phyloP scores from a whole-genome alignment of 495 filamentous ascomycete species.

The Xylaria telfairii region DNA sequence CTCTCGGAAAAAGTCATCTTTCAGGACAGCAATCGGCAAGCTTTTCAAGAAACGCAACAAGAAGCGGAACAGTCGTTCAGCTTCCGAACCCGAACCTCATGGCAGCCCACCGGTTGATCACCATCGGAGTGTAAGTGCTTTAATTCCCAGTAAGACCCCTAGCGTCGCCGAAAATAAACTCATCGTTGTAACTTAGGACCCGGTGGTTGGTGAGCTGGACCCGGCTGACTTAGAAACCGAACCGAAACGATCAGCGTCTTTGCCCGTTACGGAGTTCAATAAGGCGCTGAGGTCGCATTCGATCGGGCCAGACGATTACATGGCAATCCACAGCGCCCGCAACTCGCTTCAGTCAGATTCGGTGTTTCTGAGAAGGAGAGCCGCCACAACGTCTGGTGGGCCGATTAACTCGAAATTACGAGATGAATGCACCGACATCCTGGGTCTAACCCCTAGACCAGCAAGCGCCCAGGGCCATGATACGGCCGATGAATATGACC shows the following conservation, averaged over 20 bases:
- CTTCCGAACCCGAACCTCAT: constrained; percentile 31
- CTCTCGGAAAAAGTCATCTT: constrained; percentile 55
- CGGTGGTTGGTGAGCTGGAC: constrained; percentile 42
- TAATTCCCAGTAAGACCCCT: too few relatives aligned
- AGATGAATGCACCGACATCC: constrained; percentile 44
- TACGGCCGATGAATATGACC: constrained; percentile 43
- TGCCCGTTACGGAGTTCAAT: constrained; percentile 61
- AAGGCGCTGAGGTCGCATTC: constrained; percentile 61
- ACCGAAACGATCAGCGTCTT: constrained; percentile 55
- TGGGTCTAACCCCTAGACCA: constrained; percentile 60
- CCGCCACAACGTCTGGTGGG: constrained; percentile 46
- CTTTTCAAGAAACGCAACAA: constrained; percentile 56
- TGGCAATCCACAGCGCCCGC: constrained; percentile 52
- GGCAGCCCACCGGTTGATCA: constrained; percentile 31
- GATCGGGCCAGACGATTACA: constrained; percentile 54
- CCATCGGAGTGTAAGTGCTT: constrained; percentile 55
- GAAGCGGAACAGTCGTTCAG: constrained; percentile 41
- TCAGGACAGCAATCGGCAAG: constrained; percentile 54
- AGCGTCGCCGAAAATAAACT: constrained; percentile 20
- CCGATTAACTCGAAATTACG: constrained; percentile 38
- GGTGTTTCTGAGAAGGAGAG: constrained; percentile 34
- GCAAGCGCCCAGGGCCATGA: constrained; percentile 58
- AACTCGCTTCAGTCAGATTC: constrained; percentile 55
- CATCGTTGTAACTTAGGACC: constrained; percentile 46
- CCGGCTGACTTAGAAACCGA: constrained; percentile 36